These are phyloP conservation scores for Coriaria nepalensis DNA, from an alignment of 306 rosid genomes.

Conservation along the genomic window DNA sequence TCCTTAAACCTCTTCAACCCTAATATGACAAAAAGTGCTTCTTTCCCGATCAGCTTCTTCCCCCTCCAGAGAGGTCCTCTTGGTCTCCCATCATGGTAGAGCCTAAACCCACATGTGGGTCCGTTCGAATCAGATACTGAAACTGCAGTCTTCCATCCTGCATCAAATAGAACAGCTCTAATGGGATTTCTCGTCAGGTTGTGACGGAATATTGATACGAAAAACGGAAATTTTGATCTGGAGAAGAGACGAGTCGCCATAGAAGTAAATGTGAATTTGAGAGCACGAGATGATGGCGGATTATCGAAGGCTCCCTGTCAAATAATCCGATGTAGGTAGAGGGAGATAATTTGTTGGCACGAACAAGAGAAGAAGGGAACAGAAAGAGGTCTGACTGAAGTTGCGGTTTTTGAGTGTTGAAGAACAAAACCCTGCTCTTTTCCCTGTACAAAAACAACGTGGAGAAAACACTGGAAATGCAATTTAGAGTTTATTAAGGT, in stretches of 20 bases:
- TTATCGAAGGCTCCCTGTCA: background rate
- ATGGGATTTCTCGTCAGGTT: conserved; percentile 13
- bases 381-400: too few species aligned
- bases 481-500: too few species aligned
- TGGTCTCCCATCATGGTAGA: conserved; percentile 86
- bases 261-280: background rate
- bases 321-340: background rate
- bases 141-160: conserved; percentile 4
- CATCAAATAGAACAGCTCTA: conserved; percentile 7
- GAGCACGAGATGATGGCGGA: background rate
- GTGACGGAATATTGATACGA: conserved; percentile 19
- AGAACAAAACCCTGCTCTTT: too few species aligned
- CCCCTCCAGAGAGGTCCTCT: conserved; percentile 98
- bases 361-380: too few species aligned
- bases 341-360: too few species aligned
- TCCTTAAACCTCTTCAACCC: conserved; percentile 78
- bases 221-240: conserved; percentile 20
- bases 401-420: too few species aligned
- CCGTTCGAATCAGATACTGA: conserved; percentile 13
- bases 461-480: too few species aligned
- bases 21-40: conserved; percentile 56
- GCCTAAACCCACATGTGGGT: conserved; percentile 23
- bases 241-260: conserved; percentile 48
- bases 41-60: conserved; percentile 78
- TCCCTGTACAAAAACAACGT: too few species aligned